These are phyloP conservation scores for Phytopythium montanum DNA, from an alignment of 352 stramenopile species.

Conservation along the genomic window DNA sequence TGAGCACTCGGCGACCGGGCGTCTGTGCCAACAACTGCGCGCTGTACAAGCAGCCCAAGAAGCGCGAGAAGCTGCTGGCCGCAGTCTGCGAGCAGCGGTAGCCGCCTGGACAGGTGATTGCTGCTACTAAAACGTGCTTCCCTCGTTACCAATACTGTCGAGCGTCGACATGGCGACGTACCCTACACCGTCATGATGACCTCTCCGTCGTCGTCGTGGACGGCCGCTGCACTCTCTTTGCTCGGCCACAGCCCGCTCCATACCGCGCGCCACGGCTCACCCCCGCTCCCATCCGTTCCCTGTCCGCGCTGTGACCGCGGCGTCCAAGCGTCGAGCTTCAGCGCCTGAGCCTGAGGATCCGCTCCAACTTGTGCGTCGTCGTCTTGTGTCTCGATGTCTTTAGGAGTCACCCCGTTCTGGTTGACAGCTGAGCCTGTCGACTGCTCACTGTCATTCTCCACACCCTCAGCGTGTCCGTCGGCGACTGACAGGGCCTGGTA, in stretches of 20 bases:
- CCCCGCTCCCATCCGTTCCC: conserved; percentile 24
- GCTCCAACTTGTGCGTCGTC: conserved; percentile 10
- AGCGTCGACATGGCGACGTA: neutral
- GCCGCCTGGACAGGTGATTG: neutral
- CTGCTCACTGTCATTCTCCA: neutral
- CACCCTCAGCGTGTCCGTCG: neutral
- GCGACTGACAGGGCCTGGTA: neutral
- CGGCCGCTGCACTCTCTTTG: conserved; percentile 21
- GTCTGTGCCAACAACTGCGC: conserved; percentile 69
- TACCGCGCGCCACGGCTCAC: conserved; percentile 47
- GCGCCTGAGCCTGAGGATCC: conserved; percentile 18
- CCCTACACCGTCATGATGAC: conserved; percentile 83
- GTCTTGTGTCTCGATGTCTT: neutral
- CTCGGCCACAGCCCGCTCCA: conserved; percentile 50
- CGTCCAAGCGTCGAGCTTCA: conserved; percentile 40
- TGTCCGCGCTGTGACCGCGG: conserved; percentile 30
- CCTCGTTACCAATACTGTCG: neutral
- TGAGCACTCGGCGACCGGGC: conserved; percentile 7
- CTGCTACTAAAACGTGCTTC: neutral
- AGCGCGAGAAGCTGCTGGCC: conserved; percentile 46
- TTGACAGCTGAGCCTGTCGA: neutral
- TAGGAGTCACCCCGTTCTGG: neutral
- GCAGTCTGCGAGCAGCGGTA: conserved; percentile 70
- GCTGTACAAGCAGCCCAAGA: conserved; percentile 60
- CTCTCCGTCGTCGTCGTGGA: conserved; percentile 51